Evolutionary conservation across 106 monocot species (phyloP), one percentile per base, ranked within the genome.

Genomic region (Alisma plantagoaquatica): DNA sequence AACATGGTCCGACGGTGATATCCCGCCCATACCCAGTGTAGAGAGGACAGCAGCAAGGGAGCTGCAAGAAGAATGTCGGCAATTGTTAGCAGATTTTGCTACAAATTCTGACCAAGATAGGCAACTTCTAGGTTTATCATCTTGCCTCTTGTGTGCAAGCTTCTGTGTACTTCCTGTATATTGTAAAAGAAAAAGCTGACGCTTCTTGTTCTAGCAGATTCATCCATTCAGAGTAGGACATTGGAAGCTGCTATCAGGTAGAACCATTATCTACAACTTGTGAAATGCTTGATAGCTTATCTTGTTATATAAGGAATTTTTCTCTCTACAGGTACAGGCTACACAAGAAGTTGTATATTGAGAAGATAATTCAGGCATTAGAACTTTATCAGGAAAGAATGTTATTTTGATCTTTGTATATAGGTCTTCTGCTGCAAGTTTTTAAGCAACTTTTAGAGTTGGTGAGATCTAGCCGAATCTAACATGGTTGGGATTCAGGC

Each of bases 301-400:
- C 4, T 50, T 49, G 44, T 24, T 22, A 19, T 2, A 33, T 27
- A 7, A 8, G 0, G 23, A 33, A 29, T 24, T 19, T 41, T 17
- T 53, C 30, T 27, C 12, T 45, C 31, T 22, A 46, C 75, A 94
- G 96, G 51, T 96, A 84, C 52, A 69, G 94, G 21, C 49, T 84
- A 61, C 77, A 96, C 43, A 31, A 78, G 38, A 96, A 96, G 65
- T 49, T 81, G 70, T 78, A 88, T 41, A 32, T 96, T 4, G 75
- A 76, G 31, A 96, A 96, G 62, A 63, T 81, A 42, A 78, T 84
- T 20, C 81, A 81, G 27, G 75, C 81, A 31, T 70, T 96, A 41
- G 89, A 96, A 60, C 44, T 85, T 23, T 96, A 96, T 60, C 96
- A 96, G 47, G 81, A 96, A 14, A 88, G 78, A 25, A 71, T 96